A percentile compares a stretch with the other conserved stretches of the same genome.
Evolutionary conservation across 1,284 basidiomycete species (phyloP).

Genomic region (Sanghuangporus baumii): DNA sequence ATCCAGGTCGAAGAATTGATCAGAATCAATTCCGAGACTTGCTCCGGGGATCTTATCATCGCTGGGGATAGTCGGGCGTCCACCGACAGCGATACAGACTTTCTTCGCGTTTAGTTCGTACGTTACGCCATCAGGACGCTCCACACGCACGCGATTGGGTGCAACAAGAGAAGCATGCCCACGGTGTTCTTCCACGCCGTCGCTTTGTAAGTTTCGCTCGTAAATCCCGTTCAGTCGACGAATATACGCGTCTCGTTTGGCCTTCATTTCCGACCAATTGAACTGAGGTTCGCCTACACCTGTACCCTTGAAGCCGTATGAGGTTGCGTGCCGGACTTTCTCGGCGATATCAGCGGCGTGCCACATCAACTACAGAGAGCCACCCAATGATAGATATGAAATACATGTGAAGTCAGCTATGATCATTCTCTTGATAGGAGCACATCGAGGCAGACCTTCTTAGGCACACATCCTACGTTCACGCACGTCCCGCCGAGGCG

Average conservation of each 20-base stretch:
- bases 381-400: background rate
- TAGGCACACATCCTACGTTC: conserved; percentile 89
- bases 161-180: conserved; percentile 77
- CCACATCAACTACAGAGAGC: conserved; percentile 86
- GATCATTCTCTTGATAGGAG: background rate
- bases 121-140: conserved; percentile 51
- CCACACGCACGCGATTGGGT: conserved; percentile 62
- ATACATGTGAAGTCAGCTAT: background rate
- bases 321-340: conserved; percentile 67
- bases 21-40: conserved; percentile 85
- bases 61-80: conserved; percentile 75
- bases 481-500: conserved; percentile 94
- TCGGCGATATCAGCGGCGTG: conserved; percentile 93
- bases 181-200: conserved; percentile 84
- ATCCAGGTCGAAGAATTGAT: conserved; percentile 93
- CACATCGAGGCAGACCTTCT: conserved; percentile 50
- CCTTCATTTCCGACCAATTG: conserved; percentile 88
- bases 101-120: conserved; percentile 72
- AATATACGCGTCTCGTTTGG: conserved; percentile 95
- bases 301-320: conserved; percentile 67
- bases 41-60: conserved; percentile 87
- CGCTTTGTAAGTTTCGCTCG: conserved; percentile 81
- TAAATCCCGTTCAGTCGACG: conserved; percentile 90
- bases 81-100: conserved; percentile 84
- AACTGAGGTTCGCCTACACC: conserved; percentile 59